Base-by-base conservation (phyloP, 306 rosid genomes). In the Cucumis melo region DNA sequence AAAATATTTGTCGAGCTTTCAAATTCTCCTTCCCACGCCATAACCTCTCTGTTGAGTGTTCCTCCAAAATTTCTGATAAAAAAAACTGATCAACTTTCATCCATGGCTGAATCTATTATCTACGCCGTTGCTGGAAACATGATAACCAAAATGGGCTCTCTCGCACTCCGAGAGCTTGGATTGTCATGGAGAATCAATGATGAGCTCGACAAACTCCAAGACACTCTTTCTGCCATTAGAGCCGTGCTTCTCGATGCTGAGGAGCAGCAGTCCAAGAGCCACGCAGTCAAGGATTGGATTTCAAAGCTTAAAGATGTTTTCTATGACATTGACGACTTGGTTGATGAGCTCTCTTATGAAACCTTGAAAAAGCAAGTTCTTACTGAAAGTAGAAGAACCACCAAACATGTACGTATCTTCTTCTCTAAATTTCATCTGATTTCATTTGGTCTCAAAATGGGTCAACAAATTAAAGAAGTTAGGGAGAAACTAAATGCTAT, bases 211-310 rank as follows among this genome's bases (percentile, higher is more conserved):
- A 77, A 41, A 67, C 76, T 82, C 1, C 3, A 29, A n/a, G 6
- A 44, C 5, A 14, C 46, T 24, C 12, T 79, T 14, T 23, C 81
- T 2, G 6, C 57, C 8, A 68, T 77, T 32, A 27, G 60, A 73
- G 72, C 66, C 0, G 82, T 82, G 38, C 78, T 81, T 65, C 75
- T 39, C 17, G 82, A 81, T 41, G 82, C 78, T 11, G 81, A 81
- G 74, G 44, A 79, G 50, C 78, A 53, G 9, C 81, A 77, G 4
- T 53, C 53, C 19, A n/a, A 36, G 46, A 84, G 60, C 54, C 17
- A 59, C 53, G 58, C 21, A 2, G 78, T 79, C 32, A 56, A 36
- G 24, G 55, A 51, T 54, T 81, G 85, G 83, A 63, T 85, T 27
- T 71, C 9, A 23, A 62, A 73, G 72, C 80, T 82, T 70, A 73